Evolutionary conservation across 306 rosid species (phyloP), one percentile per base, ranked within the genome.

Genomic region (Arachis hypogaea): DNA sequence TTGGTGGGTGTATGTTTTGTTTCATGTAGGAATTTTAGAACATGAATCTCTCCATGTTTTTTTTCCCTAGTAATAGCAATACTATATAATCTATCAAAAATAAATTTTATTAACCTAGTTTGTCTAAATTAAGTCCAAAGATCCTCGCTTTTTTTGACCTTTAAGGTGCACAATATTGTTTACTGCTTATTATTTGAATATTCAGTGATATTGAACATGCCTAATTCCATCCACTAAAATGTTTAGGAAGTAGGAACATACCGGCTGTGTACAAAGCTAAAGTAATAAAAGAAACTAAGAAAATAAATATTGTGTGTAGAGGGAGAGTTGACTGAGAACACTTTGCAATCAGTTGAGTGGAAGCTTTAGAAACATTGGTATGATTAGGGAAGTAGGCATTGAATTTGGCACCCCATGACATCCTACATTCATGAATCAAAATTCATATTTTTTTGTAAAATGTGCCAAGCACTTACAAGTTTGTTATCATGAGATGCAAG

Each of bases 181-280:
- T 22, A 22, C 1, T 22, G 28, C 28, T 22, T 22, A 22, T 22
- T 22, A 22, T 22, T 22, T 22, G 28, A 22, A 22, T 22, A 22
- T 22, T 22, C 9, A 72, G 7, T 51, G 33, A 2, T 60, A 5
- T 69, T 29, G 63, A n/a, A 40, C 49, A 16, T 70, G 72, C 54
- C 50, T 45, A 78, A 29, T 78, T 78, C 38, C 72, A 66, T 65
- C 68, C 77, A 72, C 64, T 62, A 63, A 72, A 72, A 56, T 71
- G 45, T 14, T 7, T n/a, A 51, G 41, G 11, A 33, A 33, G 38
- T 33, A 33, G 71, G 67, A 71, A 50, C 36, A 11, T 11, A 30
- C 6, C 9, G 45, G 61, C 52, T 12, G 8, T 6, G 7, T 41
- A 30, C 40, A 56, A 57, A 65, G 12, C 4, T 11, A 79, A 6